phyloP scores from a whole-genome alignment of 495 filamentous ascomycete genomes.

The Chaetomium cochliodes region DNA sequence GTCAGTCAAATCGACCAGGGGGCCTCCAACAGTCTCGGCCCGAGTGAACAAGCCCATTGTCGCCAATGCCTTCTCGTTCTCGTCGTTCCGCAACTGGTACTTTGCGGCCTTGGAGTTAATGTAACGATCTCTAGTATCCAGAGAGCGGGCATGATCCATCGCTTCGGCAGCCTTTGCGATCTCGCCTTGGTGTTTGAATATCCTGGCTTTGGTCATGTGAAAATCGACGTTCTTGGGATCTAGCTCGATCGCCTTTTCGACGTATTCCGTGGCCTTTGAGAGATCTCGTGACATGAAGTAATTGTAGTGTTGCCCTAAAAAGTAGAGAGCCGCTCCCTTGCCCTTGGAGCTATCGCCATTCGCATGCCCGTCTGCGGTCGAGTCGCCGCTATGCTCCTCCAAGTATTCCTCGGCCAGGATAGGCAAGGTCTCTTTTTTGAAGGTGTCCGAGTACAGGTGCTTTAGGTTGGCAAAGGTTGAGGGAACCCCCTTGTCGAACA shows the following conservation, averaged over 20 bases:
- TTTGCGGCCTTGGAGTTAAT: conserved; percentile 99
- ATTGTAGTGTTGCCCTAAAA: conserved; percentile 95
- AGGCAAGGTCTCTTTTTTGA: conserved; percentile 73
- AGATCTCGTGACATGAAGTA: conserved; percentile 84
- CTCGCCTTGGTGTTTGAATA: conserved; percentile 90
- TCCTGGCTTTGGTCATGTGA: conserved; percentile 90
- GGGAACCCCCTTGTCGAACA: conserved; percentile 94
- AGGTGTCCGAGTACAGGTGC: conserved; percentile 72
- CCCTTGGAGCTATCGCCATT: conserved; percentile 65
- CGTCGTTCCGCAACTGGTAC: conserved; percentile 90
- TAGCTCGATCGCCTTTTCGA: conserved; percentile 78
- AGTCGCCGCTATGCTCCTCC: conserved; percentile 50
- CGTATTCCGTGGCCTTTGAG: conserved; percentile 72
- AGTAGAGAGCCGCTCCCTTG: conserved; percentile 76
- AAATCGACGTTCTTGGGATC: conserved; percentile 82
- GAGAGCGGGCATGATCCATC: conserved; percentile 81
- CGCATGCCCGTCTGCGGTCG: conserved; percentile 39
- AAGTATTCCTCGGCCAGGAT: conserved; percentile 77
- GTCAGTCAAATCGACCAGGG: conserved; percentile 86
- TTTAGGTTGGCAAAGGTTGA: conserved; percentile 97
- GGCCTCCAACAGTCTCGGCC: conserved; percentile 77
- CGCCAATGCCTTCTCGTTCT: conserved; percentile 77
- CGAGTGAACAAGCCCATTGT: conserved; percentile 96
- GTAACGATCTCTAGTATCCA: conserved; percentile 89
- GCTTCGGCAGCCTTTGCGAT: conserved; percentile 73